A percentile compares a stretch with the other conserved stretches of the same genome.
These are phyloP conservation scores for Prunus mira DNA, from an alignment of 306 rosid species.

Conservation along the genomic window DNA sequence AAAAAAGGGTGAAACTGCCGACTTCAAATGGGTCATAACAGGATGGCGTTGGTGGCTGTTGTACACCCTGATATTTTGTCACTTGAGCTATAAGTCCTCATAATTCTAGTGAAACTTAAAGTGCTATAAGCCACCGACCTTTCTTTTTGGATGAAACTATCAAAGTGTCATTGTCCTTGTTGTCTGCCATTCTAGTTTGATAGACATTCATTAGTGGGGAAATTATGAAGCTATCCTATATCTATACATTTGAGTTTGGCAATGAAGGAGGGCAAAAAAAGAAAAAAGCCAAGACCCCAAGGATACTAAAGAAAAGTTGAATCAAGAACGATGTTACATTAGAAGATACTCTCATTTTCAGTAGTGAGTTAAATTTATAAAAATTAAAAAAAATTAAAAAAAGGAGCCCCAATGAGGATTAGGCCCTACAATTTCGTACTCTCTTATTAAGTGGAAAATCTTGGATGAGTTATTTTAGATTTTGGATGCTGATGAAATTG, in stretches of 20 bases:
- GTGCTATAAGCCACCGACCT: no score
- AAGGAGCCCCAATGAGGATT: conserved; percentile 4
- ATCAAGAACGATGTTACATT: conserved; percentile 6
- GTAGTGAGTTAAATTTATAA: neutral
- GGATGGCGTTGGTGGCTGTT: no score
- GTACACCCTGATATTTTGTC: no score
- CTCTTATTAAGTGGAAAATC: conserved; percentile 3
- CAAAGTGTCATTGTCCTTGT: neutral
- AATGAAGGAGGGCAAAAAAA: neutral
- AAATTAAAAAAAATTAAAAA: neutral
- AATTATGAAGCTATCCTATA: neutral
- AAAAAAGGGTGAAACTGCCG: no score
- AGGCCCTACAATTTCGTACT: conserved; percentile 6
- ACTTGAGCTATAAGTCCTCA: no score
- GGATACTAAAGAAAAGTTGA: neutral
- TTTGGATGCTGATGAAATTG: neutral
- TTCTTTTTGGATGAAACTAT: conserved; percentile 11
- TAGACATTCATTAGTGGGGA: neutral
- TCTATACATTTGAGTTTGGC: neutral
- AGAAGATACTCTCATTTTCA: neutral
- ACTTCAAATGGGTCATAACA: no score
- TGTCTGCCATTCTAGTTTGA: neutral
- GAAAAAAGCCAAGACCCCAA: conserved; percentile 2
- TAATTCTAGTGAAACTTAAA: no score
- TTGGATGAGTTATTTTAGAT: conserved; percentile 6